These are phyloP conservation scores for Diaporthe sp. DNA, from an alignment of 2,329 filamentous ascomycete genomes.

Conservation along the genomic window DNA sequence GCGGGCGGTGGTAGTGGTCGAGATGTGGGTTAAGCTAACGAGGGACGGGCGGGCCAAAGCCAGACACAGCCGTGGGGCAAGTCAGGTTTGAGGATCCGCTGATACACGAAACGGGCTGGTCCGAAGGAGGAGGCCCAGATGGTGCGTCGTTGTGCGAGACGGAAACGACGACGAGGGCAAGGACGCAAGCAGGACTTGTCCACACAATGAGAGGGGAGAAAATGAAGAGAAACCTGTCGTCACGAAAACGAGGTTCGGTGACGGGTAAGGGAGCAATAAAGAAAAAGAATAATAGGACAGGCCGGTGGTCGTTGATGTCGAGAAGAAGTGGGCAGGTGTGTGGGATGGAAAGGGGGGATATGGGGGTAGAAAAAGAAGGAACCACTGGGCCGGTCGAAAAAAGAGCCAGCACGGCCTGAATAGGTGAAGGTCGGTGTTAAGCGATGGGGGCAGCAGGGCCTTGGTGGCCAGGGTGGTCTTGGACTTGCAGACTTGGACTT, in stretches of 20 bases:
- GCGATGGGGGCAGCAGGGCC: conserved; percentile 22
- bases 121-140: conserved; percentile 32
- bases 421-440: conserved; percentile 36
- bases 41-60: conserved; percentile 34
- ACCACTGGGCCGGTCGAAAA: conserved; percentile 7
- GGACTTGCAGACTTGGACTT: conserved; percentile 7
- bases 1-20: neutral
- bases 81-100: conserved; percentile 35
- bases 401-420: conserved; percentile 16
- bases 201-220: conserved; percentile 17
- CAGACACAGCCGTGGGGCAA: conserved; percentile 30
- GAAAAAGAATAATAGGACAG: conserved; percentile 29
- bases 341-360: conserved; percentile 35
- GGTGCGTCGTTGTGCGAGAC: conserved; percentile 1
- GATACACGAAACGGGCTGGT: conserved; percentile 32
- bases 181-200: conserved; percentile 8
- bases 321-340: conserved; percentile 19
- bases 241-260: conserved; percentile 21
- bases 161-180: conserved; percentile 23
- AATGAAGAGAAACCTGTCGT: conserved; percentile 28
- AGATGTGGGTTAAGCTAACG: conserved; percentile 31
- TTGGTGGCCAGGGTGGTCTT: conserved; percentile 15
- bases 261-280: conserved; percentile 35
- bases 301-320: conserved; percentile 11
- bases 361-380: conserved; percentile 35